Percentiles rank a stretch among this genome's conserved stretches.
phyloP scores from a whole-genome alignment of 2,329 filamentous ascomycete genomes.

The Beauveria pseudobassiana region DNA sequence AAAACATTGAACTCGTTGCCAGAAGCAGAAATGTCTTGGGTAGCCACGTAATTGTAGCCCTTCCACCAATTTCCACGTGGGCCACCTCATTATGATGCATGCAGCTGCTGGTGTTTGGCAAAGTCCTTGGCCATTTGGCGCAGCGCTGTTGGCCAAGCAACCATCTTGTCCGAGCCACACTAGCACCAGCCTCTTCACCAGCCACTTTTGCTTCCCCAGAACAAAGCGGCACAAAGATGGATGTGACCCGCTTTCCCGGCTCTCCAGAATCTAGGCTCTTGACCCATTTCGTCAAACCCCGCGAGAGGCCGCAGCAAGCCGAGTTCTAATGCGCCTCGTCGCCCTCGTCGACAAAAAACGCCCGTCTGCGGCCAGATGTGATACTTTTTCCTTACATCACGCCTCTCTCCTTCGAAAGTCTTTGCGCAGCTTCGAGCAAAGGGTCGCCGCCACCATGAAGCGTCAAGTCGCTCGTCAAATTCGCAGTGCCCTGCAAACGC shows the following conservation, averaged over 20 bases:
- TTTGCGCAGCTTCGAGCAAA: slow-evolving; percentile 1
- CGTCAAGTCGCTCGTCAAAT: slow-evolving; percentile 24
- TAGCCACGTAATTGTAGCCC: slow-evolving; percentile 7
- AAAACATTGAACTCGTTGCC: neutral
- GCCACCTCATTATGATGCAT: slow-evolving; percentile 4
- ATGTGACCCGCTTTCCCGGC: slow-evolving; percentile 2
- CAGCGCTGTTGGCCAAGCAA: slow-evolving; percentile 33
- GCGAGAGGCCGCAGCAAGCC: slow-evolving; percentile 31
- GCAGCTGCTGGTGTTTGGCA: slow-evolving; percentile 14
- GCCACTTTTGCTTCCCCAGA: slow-evolving; percentile 12
- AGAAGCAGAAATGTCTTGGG: slow-evolving; percentile 6
- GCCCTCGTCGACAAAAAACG: slow-evolving; percentile 13
- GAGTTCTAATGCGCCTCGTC: slow-evolving; percentile 17
- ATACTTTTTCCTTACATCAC: slow-evolving; percentile 9
- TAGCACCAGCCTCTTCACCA: slow-evolving; percentile 7
- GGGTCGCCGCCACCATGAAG: slow-evolving; percentile 22
- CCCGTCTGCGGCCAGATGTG: slow-evolving; percentile 6
- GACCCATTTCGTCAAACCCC: slow-evolving; percentile 19
- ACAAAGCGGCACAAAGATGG: slow-evolving; percentile 14
- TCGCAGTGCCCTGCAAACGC: slow-evolving; percentile 20
- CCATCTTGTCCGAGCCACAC: slow-evolving; percentile 26
- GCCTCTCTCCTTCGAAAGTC: slow-evolving; percentile 9
- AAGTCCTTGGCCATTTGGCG: slow-evolving; percentile 14
- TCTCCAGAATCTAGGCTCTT: slow-evolving; percentile 1
- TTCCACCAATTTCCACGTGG: slow-evolving; percentile 5